Percentiles rank a stretch among this genome's conserved stretches.
Evolutionary conservation across 345 rosid genomes (phyloP).

Genomic region (Syzygium aromaticum): DNA sequence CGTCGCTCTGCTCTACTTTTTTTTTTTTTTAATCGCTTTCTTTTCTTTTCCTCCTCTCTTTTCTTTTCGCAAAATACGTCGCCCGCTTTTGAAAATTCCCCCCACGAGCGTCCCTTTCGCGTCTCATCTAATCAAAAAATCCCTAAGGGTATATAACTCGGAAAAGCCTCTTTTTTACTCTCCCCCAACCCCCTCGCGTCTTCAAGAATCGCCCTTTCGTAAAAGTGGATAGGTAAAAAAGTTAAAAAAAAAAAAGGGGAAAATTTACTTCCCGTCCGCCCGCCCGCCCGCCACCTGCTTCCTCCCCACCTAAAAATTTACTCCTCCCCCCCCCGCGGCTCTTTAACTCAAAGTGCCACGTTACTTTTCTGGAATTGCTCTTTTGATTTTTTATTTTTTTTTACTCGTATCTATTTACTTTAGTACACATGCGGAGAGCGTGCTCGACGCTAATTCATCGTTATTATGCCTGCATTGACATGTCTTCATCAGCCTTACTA

Average conservation of each 20-base stretch:
- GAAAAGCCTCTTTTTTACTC: neutral
- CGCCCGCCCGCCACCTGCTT: neutral
- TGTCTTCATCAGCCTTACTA: neutral
- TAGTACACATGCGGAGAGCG: neutral
- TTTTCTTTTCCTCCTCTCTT: rapidly evolving
- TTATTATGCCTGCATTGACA: neutral
- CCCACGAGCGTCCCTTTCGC: neutral
- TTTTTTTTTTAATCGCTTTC: neutral
- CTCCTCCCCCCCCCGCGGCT: neutral
- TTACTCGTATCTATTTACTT: neutral
- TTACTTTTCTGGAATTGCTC: neutral
- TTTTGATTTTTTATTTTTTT: rapidly evolving
- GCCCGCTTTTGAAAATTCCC: neutral
- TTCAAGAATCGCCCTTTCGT: neutral
- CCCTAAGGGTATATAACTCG: too few relatives aligned
- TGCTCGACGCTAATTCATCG: neutral
- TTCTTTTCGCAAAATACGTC: neutral
- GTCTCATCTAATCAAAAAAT: neutral
- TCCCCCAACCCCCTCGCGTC: neutral
- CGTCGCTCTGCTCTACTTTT: neutral
- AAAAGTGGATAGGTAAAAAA: neutral
- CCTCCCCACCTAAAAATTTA: neutral
- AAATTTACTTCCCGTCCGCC: neutral
- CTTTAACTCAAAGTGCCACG: neutral
- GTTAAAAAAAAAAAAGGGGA: neutral